Base-by-base conservation (phyloP, 257 asterid genomes). In the Solanum medicagineum region DNA sequence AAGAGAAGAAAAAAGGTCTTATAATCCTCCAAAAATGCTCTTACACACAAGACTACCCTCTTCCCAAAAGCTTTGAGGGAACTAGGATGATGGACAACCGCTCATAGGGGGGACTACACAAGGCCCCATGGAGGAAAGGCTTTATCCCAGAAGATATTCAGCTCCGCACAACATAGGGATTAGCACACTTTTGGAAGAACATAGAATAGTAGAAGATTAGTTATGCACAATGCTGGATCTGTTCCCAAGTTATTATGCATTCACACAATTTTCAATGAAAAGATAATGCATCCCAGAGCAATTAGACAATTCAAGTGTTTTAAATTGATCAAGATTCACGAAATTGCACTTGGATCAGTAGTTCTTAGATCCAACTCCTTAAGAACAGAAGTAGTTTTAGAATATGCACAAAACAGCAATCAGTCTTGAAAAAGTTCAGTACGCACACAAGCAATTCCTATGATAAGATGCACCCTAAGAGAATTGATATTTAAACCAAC, bases 401-500 rank as follows among this genome's bases (percentile, higher is more conserved):
- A 77, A 77, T 77, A 26, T 17, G 47, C 3, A 8, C 16, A 77
- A 49, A 77, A 26, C 63, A 53, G 47, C 10, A 8, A 51, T 8
- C 79, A 36, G 15, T 53, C 15, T 4, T 69, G 53, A 69, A 69
- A 36, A 69, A 40, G 53, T 40, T 69, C 26, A 69, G 4, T 9
- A 69, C 4, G 26, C 79, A 69, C 17, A 24, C 26, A 69, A 69
- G 8, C 15, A 40, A 69, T 32, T 29, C 14, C 15, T 75, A 15
- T 14, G 45, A 51, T 51, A 29, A 49, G 45, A 51, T 77, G 24
- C 26, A 24, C 44, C 7, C 14, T 75, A 0, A 5, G 15, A 36
- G 4, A 75, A 49, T 13, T 7, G 14, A 75, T 22, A 10, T 49
- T 14, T 7, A 84, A 69, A 70, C 91, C 6, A 44, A 96, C 98